Evolutionary conservation across 495 filamentous ascomycete species (phyloP).

Genomic region (Clohesyomyces aquaticus): DNA sequence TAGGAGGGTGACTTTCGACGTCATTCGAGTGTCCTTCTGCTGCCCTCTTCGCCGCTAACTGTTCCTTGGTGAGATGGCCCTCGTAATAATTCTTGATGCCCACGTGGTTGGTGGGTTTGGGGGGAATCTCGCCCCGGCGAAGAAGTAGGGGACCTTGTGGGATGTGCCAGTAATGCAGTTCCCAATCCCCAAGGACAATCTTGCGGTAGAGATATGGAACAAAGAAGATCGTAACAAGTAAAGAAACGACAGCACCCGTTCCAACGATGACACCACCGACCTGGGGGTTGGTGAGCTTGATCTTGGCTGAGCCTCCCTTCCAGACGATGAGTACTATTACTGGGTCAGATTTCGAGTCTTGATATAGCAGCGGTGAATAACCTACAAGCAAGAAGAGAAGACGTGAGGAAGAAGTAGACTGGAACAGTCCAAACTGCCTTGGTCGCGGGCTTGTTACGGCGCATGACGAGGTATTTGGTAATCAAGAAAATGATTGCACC

Average conservation of each 20-base stretch:
- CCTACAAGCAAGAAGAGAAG: constrained; percentile 27
- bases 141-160: constrained; percentile 57
- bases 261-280: constrained; percentile 55
- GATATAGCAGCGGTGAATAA: neutral
- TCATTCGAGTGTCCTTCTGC: constrained; percentile 4
- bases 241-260: constrained; percentile 55
- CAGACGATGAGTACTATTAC: constrained; percentile 60
- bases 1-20: constrained; percentile 18
- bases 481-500: constrained; percentile 61
- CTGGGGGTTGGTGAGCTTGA: constrained; percentile 18
- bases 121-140: constrained; percentile 49
- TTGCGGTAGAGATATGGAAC: constrained; percentile 60
- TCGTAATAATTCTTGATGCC: constrained; percentile 31
- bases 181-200: constrained; percentile 58
- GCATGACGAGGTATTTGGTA: constrained; percentile 61
- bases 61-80: constrained; percentile 29
- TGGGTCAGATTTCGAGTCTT: neutral
- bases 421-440: constrained; percentile 62
- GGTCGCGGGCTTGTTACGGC: constrained; percentile 59
- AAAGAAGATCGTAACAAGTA: constrained; percentile 61
- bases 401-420: constrained; percentile 50
- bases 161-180: constrained; percentile 58
- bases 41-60: constrained; percentile 30
- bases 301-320: constrained; percentile 53
- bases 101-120: constrained; percentile 49